phyloP scores from a whole-genome alignment of 768 basidiomycete species.

The Dentipellis sp. region DNA sequence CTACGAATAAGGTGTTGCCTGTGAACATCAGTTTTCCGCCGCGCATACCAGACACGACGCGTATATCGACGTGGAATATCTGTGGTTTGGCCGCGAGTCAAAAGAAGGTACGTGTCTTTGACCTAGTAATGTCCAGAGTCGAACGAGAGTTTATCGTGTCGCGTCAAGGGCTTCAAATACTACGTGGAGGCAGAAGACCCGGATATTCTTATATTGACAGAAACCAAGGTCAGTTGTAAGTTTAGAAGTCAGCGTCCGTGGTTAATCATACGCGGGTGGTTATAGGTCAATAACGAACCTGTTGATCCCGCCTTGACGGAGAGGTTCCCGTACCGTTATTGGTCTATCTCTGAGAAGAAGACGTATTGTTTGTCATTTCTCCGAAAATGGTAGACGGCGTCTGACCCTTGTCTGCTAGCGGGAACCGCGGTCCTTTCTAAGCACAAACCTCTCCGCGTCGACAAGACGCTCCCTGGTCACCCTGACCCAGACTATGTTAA shows the following conservation, averaged over 20 bases:
- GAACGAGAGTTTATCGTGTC: too few relatives aligned
- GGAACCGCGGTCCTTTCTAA: constrained; percentile 81
- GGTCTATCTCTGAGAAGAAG: constrained; percentile 74
- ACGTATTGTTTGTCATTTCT: constrained; percentile 48
- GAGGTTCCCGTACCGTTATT: constrained; percentile 64
- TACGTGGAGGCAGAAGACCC: constrained; percentile 85
- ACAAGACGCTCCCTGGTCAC: constrained; percentile 65
- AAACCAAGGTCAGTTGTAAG: constrained; percentile 57
- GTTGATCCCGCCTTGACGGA: constrained; percentile 45
- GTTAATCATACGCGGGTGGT: neutral
- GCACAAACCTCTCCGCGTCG: constrained; percentile 55
- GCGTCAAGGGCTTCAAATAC: constrained; percentile 58
- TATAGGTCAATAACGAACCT: constrained; percentile 63
- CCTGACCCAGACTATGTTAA: constrained; percentile 55
- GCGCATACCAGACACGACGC: constrained; percentile 34
- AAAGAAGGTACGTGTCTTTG: constrained; percentile 51
- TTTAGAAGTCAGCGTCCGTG: too few relatives aligned
- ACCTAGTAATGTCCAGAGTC: neutral
- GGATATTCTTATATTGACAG: constrained; percentile 75
- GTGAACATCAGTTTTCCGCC: constrained; percentile 47
- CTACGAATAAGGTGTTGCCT: constrained; percentile 70
- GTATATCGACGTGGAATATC: constrained; percentile 72
- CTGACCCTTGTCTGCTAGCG: constrained; percentile 29
- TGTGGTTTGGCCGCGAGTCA: constrained; percentile 66
- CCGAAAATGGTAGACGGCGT: too few relatives aligned